These are phyloP conservation scores for Botryotinia globosa DNA, from an alignment of 2,329 filamentous ascomycete genomes.

Conservation along the genomic window DNA sequence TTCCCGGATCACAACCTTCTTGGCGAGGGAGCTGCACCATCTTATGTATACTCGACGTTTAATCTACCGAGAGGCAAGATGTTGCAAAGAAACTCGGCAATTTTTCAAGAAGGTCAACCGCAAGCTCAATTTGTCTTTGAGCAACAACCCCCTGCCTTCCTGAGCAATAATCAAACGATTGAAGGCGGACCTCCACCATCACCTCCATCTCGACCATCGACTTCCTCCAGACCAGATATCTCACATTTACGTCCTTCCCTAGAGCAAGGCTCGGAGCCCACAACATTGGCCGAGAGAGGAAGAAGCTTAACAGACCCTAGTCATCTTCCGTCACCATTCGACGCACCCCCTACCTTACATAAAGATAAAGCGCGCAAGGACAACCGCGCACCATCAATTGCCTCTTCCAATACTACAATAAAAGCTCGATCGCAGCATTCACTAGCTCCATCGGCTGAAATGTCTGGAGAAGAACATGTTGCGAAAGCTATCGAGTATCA, in stretches of 20 bases:
- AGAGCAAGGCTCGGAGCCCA: conserved; percentile 47
- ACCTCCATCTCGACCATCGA: conserved; percentile 59
- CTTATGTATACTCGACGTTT: conserved; percentile 86
- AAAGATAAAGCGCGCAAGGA: conserved; percentile 42
- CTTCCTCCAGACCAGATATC: conserved; percentile 44
- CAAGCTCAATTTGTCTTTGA: conserved; percentile 57
- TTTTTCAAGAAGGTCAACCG: conserved; percentile 54
- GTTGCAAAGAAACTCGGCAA: conserved; percentile 64
- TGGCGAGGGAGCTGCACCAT: conserved; percentile 55
- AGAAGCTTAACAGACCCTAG: conserved; percentile 46
- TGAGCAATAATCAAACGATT: conserved; percentile 45
- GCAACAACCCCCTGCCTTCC: conserved; percentile 50
- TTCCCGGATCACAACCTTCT: conserved; percentile 52
- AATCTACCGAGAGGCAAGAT: conserved; percentile 77
- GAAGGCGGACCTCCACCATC: conserved; percentile 55
- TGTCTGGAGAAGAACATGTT: conserved; percentile 84
- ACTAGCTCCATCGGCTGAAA: conserved; percentile 57
- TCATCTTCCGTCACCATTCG: conserved; percentile 38
- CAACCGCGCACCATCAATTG: conserved; percentile 25
- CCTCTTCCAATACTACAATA: conserved; percentile 37
- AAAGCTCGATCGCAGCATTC: conserved; percentile 49
- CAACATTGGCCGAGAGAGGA: conserved; percentile 44
- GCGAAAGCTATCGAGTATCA: conserved; percentile 87
- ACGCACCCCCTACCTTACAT: conserved; percentile 26
- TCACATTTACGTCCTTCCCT: conserved; percentile 46